Evolutionary conservation across 768 basidiomycete genomes (phyloP), one percentile per base, ranked within the genome.

Genomic region (Termitomyces sp.): DNA sequence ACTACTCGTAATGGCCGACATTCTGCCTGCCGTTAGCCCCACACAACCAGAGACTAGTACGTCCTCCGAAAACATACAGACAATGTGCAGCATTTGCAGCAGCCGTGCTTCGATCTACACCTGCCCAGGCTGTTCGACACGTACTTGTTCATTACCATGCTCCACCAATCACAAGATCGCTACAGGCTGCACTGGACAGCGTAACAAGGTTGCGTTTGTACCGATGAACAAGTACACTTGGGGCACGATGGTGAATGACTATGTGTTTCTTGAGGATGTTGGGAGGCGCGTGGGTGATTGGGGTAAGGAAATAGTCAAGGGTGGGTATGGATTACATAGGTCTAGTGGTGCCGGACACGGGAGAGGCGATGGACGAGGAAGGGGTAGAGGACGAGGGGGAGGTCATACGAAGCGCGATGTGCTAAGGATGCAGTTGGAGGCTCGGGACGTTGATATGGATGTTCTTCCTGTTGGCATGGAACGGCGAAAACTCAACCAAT

Each of bases 171-270:
- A 94, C 75, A 94, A 93, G 68, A 61, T 73, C 11, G 59, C 68
- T 16, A 77, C 75, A 16, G 77, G 77, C 14, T 94, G 91, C 66
- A 79, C 81, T 0, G 92, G 91, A 11, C 74, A 82, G 58, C 85
- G 91, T 54, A 79, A 94, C 72, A 86, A 85, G 64, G 83, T 76
- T 0, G 79, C 78, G 3, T 91, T 85, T 66, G 83, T 94, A 16
- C 82, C 88, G 12, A 87, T 94, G 84, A 93, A 91, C 63, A 67
- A 83, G 62, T 96, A 93, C 65, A 81, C 83, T 5, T 92, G 89
- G 82, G 91, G 91, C 9, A 79, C 81, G 27, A 87, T 96, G 85
- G 89, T 93, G 85, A 81, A 86, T 63, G 94, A 97, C 71, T 97
- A 94, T 68, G 76, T 78, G 41, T 94, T 85, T 67, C 75, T 97